Base-by-base conservation (phyloP, 1,284 basidiomycete species). In the Puccinia coronata region DNA sequence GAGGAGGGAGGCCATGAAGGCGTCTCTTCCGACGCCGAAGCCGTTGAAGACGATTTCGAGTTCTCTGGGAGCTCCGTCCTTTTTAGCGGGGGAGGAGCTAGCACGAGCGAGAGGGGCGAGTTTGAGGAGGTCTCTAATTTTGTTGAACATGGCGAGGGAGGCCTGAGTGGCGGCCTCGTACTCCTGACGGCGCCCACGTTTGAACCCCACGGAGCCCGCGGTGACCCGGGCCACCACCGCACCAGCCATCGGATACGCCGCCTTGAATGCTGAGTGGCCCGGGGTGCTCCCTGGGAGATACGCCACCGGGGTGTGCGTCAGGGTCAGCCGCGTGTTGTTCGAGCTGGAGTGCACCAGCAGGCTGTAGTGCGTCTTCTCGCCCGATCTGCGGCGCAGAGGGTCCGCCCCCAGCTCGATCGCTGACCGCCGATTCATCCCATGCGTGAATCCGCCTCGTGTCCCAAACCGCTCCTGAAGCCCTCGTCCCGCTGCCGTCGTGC, bases 31-130 rank as follows among this genome's bases (percentile, higher is more conserved):
- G 20, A 72, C 43, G 28, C 79, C 79, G 55, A 80, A 80, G 20
- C 79, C 79, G 51, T 80, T 67, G 47, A 80, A 80, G 36, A 80
- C 79, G 23, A 80, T 73, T 55, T 80, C 79, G 20, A 80, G 36
- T 80, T 80, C 79, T 73, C 79, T 61, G 12, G 79, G 79, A 5
- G 36, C 25, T 16, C 79, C 79, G 23, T 80, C 79, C 23, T 41
- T 61, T 16, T 49, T 20, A 16, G 79, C 36, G 14, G 69, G 41
- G 14, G 23, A 34, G 34, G 55, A n/a, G 47, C 57, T 57, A 18
- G 49, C 4, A 28, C 51, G 28, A n/a, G 18, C 31, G 25, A 80
- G 3, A 31, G 47, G 12, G 20, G 28, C 16, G 12, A 71, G 55
- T 43, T 25, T 55, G 2, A 80, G 4, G 20, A 80, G 25, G 28